Base-by-base conservation (phyloP, 306 rosid species). In the Senna tora region DNA sequence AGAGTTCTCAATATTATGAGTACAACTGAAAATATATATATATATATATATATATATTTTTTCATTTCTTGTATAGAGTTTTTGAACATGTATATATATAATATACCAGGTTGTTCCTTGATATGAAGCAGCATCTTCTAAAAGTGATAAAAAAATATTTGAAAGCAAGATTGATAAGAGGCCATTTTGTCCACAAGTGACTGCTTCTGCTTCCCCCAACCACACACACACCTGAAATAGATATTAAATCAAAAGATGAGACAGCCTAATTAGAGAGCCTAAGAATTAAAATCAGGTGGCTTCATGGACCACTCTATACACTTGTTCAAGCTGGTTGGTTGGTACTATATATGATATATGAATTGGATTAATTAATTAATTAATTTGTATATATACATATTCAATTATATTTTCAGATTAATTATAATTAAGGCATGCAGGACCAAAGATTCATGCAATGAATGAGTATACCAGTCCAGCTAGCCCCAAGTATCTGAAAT, bases 271-370 rank as follows among this genome's bases (percentile, higher is more conserved):
- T 65, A 59, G 70, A 72, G 80, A 34, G 74, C 7, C 10, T 69
- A 79, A 54, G 79, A 72, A 72, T 83, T 79, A 59, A 71, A 74
- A 73, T 84, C 91, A 86, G 91, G 88, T 81, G 88, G 62, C n/a
- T 77, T 75, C 81, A 70, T 74, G 92, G 89, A 87, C 89, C 92
- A 87, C 86, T 43, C 83, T 82, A 57, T 13, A 82, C 71, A n/a
- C n/a, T n/a, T n/a, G n/a, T 50, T 19, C 51, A 63, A 64, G 67
- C 73, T 66, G 77, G 80, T 75, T 50, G 77, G 80, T 69, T 22
- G 74, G 82, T 76, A 79, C 74, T 67, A 62, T 3, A 62, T 3
- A 25, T 25, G 30, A 25, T 25, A 25, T 25, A 25, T 25, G 30
- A 25, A 25, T 25, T 25, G 3, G 30, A 25, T 25, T 49, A 72